Percentiles rank a stretch among this genome's conserved stretches.
phyloP scores from a whole-genome alignment of 257 asterid genomes.

The Penstemon newberryi region DNA sequence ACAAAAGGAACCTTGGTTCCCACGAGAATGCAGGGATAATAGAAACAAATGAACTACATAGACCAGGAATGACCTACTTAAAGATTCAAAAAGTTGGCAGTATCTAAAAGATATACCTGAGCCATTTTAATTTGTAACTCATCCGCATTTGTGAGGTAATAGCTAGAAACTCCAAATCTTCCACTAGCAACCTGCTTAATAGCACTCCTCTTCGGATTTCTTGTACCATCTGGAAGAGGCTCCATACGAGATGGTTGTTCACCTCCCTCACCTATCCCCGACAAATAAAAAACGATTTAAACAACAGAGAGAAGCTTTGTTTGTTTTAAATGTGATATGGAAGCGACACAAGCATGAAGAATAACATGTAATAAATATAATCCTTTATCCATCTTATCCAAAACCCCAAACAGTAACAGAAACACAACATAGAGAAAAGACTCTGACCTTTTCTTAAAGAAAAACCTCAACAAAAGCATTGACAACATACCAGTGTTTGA shows the following conservation, averaged over 20 bases:
- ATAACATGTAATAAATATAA: background rate
- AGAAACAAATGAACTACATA: conserved; percentile 1
- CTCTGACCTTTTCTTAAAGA: background rate
- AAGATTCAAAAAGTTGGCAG: background rate
- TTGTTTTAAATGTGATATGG: background rate
- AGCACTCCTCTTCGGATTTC: conserved; percentile 91
- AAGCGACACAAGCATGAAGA: conserved; percentile 5
- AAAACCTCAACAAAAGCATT: background rate
- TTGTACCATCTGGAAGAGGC: conserved; percentile 87
- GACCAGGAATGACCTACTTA: conserved; percentile 10
- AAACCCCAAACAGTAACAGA: background rate
- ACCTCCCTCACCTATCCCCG: conserved; percentile 88
- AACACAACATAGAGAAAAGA: background rate
- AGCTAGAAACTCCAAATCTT: conserved; percentile 98
- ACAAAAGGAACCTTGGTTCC: conserved; percentile 46
- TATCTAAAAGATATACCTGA: conserved; percentile 56
- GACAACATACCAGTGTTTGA: conserved; percentile 78
- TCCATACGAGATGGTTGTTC: conserved; percentile 99
- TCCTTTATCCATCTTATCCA: background rate
- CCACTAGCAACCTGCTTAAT: conserved; percentile 99
- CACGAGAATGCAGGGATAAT: conserved; percentile 16
- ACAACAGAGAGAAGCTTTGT: conserved; percentile 3
- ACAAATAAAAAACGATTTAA: conserved; percentile 7
- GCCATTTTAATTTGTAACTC: conserved; percentile 99
- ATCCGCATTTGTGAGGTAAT: conserved; percentile 93